Conservation (phyloP, 495 filamentous ascomycete genomes). For the Aspergillus steynii region DNA sequence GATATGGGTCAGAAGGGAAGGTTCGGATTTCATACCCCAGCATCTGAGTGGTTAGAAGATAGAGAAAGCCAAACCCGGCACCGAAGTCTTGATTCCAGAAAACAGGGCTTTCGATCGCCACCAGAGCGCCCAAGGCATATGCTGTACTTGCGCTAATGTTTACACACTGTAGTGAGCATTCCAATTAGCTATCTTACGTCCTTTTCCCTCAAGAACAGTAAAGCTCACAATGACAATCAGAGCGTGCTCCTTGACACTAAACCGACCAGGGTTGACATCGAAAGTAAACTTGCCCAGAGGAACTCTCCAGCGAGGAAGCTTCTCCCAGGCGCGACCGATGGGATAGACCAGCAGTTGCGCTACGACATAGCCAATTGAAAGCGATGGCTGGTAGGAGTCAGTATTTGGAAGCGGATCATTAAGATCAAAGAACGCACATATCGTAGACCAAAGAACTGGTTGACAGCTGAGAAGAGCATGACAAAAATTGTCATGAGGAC, state of each 20-base stretch:
- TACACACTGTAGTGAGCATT: conserved; percentile 19
- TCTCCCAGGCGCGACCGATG: conserved; percentile 44
- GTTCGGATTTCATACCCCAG: conserved; percentile 46
- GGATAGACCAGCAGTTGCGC: conserved; percentile 66
- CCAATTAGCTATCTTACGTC: not conserved
- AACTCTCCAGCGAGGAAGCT: conserved; percentile 58
- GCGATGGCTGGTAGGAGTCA: conserved; percentile 67
- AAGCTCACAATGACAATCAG: conserved; percentile 62
- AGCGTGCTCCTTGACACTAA: conserved; percentile 71
- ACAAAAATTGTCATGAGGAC: conserved; percentile 28
- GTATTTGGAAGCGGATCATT: not conserved
- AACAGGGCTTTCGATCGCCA: conserved; percentile 49
- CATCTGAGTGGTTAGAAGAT: conserved; percentile 64
- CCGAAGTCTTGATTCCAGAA: conserved; percentile 65
- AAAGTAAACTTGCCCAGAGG: conserved; percentile 55
- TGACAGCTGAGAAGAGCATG: conserved; percentile 27
- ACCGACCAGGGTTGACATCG: conserved; percentile 59
- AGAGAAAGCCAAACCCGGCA: conserved; percentile 60
- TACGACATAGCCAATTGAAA: conserved; percentile 67
- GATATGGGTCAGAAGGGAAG: not conserved
- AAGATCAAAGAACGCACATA: conserved; percentile 19
- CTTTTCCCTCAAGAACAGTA: not conserved
- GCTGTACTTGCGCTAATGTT: conserved; percentile 39
- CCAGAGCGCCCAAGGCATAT: conserved; percentile 61
- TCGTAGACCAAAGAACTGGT: conserved; percentile 31